Evolutionary conservation across 108 stramenopile genomes (phyloP).

Genomic region (Pseudonitzschia multistriata): DNA sequence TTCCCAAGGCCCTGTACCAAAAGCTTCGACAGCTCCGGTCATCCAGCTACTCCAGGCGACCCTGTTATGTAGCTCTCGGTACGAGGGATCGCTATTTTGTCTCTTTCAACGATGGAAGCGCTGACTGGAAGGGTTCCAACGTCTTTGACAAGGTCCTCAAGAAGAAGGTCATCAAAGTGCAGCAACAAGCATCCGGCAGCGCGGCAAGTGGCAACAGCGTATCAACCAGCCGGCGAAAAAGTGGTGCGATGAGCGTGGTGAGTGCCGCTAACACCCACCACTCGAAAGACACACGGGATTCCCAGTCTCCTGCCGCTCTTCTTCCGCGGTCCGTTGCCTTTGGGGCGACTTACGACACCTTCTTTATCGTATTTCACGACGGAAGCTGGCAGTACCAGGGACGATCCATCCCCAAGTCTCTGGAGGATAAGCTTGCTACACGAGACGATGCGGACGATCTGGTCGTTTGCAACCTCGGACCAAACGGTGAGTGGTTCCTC

Average conservation of each 20-base stretch:
- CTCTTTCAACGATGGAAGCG: conserved; percentile 60
- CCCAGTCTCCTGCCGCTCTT: conserved; percentile 1
- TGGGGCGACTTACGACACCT: conserved; percentile 64
- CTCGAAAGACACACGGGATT: background rate
- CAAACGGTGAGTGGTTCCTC: conserved; percentile 74
- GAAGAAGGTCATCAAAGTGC: conserved; percentile 18
- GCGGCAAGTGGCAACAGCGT: background rate
- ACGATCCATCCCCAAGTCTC: conserved; percentile 47
- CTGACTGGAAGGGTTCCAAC: conserved; percentile 60
- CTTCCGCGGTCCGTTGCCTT: conserved; percentile 63
- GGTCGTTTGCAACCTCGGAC: conserved; percentile 62
- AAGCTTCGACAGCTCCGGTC: conserved; percentile 47
- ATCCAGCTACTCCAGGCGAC: conserved; percentile 36
- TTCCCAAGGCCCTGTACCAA: conserved; percentile 60
- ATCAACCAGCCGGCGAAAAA: too few relatives aligned
- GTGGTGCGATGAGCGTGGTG: background rate
- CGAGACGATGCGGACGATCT: conserved; percentile 61
- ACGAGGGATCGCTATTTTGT: conserved; percentile 70
- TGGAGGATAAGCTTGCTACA: conserved; percentile 54
- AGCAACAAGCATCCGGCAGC: background rate
- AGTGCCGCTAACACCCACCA: background rate
- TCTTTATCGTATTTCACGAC: conserved; percentile 68
- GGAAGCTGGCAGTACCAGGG: conserved; percentile 79
- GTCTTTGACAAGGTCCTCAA: conserved; percentile 55
- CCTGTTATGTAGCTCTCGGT: conserved; percentile 63